These are phyloP conservation scores for Cercospora sesami DNA, from an alignment of 2,329 filamentous ascomycete species.

Conservation along the genomic window DNA sequence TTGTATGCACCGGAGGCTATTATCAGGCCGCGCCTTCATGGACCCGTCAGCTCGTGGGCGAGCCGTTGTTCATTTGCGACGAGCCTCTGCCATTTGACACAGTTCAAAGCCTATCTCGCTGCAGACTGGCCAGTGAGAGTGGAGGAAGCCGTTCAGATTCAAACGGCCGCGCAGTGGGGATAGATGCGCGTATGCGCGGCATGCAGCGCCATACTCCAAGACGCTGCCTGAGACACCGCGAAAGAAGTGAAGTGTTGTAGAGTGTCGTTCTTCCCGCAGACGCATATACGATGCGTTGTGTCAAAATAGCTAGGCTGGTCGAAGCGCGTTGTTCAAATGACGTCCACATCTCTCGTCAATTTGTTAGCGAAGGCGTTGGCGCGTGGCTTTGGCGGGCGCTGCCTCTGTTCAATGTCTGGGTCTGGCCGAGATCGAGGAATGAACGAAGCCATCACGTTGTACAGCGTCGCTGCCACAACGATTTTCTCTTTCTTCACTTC, in stretches of 20 bases:
- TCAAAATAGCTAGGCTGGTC: background rate
- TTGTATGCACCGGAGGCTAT: background rate
- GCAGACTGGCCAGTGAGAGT: slow-evolving; percentile 11
- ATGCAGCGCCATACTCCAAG: background rate
- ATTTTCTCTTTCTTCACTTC: background rate
- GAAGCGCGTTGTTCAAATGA: background rate
- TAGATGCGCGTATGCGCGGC: background rate
- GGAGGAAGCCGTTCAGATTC: background rate
- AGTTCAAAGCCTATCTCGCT: slow-evolving; percentile 3
- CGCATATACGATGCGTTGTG: background rate
- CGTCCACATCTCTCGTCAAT: background rate
- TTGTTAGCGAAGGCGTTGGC: background rate
- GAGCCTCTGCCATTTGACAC: slow-evolving; percentile 1
- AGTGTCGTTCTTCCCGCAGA: too few relatives aligned
- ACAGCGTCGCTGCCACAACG: background rate
- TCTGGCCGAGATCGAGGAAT: background rate
- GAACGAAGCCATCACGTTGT: background rate
- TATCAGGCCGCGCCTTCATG: background rate
- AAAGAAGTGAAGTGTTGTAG: background rate
- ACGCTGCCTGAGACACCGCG: background rate
- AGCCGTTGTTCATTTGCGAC: slow-evolving; percentile 6
- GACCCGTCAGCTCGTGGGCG: background rate
- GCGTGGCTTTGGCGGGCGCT: background rate
- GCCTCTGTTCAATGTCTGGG: background rate
- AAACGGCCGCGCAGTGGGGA: background rate